Conservation (phyloP, 306 rosid genomes). For the Pueraria montana region DNA sequence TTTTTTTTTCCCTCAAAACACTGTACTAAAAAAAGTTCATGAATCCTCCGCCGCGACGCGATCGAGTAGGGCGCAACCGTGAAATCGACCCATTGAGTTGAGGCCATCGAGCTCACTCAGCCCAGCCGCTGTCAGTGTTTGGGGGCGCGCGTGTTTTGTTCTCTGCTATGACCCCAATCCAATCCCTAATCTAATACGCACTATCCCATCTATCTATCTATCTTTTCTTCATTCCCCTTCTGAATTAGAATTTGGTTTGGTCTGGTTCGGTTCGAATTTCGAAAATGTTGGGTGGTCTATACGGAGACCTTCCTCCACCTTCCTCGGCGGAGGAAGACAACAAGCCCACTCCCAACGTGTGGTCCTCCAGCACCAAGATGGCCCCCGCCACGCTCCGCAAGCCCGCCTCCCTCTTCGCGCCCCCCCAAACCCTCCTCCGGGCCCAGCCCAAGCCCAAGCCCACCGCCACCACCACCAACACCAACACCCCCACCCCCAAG, state of each 20-base stretch:
- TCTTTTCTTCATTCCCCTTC: too few species aligned
- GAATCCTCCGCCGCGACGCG: background rate
- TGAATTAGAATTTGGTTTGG: background rate
- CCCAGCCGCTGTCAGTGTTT: background rate
- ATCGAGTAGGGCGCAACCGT: background rate
- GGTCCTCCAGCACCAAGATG: constrained; percentile 96
- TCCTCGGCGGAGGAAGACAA: constrained; percentile 94
- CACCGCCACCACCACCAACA: background rate
- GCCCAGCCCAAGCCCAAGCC: constrained; percentile 70
- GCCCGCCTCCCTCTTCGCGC: constrained; percentile 72
- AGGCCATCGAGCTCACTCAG: background rate
- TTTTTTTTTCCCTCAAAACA: too few species aligned
- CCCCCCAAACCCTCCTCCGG: constrained; percentile 77
- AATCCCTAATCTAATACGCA: too few species aligned
- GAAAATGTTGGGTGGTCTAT: constrained; percentile 89
- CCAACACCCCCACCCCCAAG: constrained; percentile 34
- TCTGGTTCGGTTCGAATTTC: background rate
- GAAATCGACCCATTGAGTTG: background rate
- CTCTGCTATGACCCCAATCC: background rate
- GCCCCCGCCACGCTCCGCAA: constrained; percentile 96
- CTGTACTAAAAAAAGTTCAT: too few species aligned
- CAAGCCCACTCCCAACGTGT: constrained; percentile 82
- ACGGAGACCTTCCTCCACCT: constrained; percentile 98
- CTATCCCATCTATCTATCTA: too few species aligned
- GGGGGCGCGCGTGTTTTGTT: background rate